Percentiles rank a stretch among this genome's conserved stretches.
phyloP scores from a whole-genome alignment of 2,329 filamentous ascomycete genomes.

The Ophiostoma sp. region DNA sequence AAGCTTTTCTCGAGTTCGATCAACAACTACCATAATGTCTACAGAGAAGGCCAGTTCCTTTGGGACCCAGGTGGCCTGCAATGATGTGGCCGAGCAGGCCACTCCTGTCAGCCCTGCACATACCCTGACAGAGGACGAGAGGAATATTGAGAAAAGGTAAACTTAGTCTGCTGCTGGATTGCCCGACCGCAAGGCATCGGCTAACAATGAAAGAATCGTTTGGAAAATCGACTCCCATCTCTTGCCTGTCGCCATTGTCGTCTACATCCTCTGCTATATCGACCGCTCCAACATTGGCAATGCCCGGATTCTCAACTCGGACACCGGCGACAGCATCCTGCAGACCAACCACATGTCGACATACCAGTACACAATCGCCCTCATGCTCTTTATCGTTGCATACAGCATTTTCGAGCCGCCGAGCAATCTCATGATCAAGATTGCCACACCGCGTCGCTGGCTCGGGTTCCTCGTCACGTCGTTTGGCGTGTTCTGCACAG shows the following conservation, averaged over 20 bases:
- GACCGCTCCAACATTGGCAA: slow-evolving; percentile 31
- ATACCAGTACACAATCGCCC: slow-evolving; percentile 54
- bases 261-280: not conserved
- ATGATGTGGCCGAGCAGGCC: not conserved
- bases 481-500: slow-evolving; percentile 51
- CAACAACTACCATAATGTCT: not conserved
- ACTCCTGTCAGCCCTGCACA: not conserved
- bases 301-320: slow-evolving; percentile 59
- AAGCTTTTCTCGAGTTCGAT: not conserved
- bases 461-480: slow-evolving; percentile 60
- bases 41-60: not conserved
- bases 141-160: not conserved
- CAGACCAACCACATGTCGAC: slow-evolving; percentile 56
- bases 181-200: not conserved
- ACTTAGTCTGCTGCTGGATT: no score
- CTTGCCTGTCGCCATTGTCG: not conserved
- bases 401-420: slow-evolving; percentile 60
- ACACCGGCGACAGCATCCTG: slow-evolving; percentile 57
- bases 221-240: not conserved
- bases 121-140: not conserved
- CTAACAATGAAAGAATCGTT: not conserved
- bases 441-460: slow-evolving; percentile 57
- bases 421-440: slow-evolving; percentile 62
- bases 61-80: not conserved
- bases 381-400: slow-evolving; percentile 58